phyloP scores from a whole-genome alignment of 768 basidiomycete species.

The Mycena amicta region DNA sequence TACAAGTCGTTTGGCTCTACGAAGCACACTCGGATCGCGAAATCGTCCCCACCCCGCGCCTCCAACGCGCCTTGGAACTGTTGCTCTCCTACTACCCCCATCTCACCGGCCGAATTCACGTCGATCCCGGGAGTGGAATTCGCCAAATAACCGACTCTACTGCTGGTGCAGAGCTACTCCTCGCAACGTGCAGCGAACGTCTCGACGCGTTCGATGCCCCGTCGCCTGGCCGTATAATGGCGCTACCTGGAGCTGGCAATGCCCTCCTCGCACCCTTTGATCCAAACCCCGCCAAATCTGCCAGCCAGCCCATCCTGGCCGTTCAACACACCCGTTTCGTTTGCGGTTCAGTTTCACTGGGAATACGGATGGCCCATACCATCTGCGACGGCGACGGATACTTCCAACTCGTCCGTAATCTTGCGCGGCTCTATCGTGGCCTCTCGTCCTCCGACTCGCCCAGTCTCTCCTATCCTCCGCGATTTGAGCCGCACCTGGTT shows the following conservation, averaged over 20 bases:
- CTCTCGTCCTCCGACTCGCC: not conserved
- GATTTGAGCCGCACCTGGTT: constrained; percentile 18
- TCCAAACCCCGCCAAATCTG: constrained; percentile 6
- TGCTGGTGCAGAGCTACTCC: constrained; percentile 20
- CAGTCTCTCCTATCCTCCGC: constrained; percentile 13
- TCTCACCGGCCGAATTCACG: constrained; percentile 17
- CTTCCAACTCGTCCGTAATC: constrained; percentile 22
- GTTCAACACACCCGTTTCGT: constrained; percentile 25
- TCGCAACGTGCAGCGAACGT: constrained; percentile 17
- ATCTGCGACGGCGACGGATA: constrained; percentile 21
- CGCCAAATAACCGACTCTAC: constrained; percentile 11
- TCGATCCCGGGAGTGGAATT: constrained; percentile 2
- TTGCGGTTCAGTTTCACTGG: constrained; percentile 23
- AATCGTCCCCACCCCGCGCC: constrained; percentile 14
- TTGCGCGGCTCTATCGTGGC: constrained; percentile 23
- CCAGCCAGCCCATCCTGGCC: constrained; percentile 12
- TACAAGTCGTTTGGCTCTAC: constrained; percentile 22
- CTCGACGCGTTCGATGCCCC: constrained; percentile 19
- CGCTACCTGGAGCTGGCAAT: constrained; percentile 20
- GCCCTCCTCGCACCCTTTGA: constrained; percentile 21
- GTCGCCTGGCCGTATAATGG: constrained; percentile 7
- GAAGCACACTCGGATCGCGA: not conserved
- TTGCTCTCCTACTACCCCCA: constrained; percentile 25
- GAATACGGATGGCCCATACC: constrained; percentile 18
- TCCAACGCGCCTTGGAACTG: constrained; percentile 15